A percentile compares a stretch with the other conserved stretches of the same genome.
These are phyloP conservation scores for Amanita subjunquillea DNA, from an alignment of 768 basidiomycete genomes.

Conservation along the genomic window DNA sequence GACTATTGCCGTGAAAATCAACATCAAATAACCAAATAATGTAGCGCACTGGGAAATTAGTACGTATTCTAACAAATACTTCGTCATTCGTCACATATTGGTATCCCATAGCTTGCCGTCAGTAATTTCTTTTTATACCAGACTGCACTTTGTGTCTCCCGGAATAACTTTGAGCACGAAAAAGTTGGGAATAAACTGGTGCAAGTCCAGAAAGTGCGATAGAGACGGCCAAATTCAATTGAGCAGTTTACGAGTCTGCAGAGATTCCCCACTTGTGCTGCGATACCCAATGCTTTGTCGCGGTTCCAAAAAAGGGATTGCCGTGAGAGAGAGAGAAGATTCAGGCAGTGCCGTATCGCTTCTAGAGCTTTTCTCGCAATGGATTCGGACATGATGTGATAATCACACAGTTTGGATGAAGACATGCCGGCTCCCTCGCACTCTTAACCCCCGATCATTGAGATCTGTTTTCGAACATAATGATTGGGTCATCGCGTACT, in stretches of 20 bases:
- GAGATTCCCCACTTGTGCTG: conserved; percentile 34
- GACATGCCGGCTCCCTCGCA: neutral
- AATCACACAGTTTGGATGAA: neutral
- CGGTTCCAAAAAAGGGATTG: conserved; percentile 27
- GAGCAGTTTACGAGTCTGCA: neutral
- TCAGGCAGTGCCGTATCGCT: conserved; percentile 29
- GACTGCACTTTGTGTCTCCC: conserved; percentile 26
- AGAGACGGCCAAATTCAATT: conserved; percentile 18
- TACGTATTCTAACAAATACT: conserved; percentile 44
- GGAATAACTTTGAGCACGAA: neutral
- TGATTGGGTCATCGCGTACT: neutral
- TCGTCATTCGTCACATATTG: conserved; percentile 38
- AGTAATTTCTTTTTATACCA: too few species aligned
- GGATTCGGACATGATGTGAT: neutral
- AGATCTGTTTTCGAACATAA: neutral
- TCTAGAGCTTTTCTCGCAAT: conserved; percentile 11
- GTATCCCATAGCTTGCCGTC: too few species aligned
- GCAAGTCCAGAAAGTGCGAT: conserved; percentile 43
- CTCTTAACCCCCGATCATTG: neutral
- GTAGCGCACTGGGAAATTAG: conserved; percentile 51
- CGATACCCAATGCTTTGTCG: conserved; percentile 34
- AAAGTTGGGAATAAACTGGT: too few species aligned
- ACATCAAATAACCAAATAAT: neutral
- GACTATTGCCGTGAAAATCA: neutral
- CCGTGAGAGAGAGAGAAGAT: conserved; percentile 20